Evolutionary conservation across 2,329 filamentous ascomycete species (phyloP), one percentile per base, ranked within the genome.

Genomic region (Fusarium luffae): DNA sequence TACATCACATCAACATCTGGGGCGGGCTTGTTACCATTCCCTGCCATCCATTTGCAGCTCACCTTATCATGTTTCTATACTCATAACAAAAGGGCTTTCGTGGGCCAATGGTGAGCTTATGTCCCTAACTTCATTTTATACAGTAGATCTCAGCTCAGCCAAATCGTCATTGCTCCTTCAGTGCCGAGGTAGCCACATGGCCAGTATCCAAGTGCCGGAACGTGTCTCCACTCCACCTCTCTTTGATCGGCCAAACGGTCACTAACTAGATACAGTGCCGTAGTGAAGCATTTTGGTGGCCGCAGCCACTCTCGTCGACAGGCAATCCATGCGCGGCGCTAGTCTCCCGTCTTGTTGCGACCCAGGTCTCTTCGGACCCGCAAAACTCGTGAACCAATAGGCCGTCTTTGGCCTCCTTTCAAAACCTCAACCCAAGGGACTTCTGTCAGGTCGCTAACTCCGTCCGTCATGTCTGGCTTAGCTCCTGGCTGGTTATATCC

Each of bases 331-430:
- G 23, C 23, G 41, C 48, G 5, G 34, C 28, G 27, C 62, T 74
- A 74, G 51, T 78, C 77, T 23, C 75, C 76, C 4, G 66, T 52
- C 23, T 72, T 76, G 56, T 57, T 71, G 42, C 82, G 81, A 11
- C 89, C 89, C 9, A 91, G 77, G 76, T 91, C 88, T 69, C 89
- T 85, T 60, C 89, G 82, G 13, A 91, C 89, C 66, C 88, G 84
- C 88, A 88, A 91, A 12, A 89, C 87, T 52, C 84, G 83, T 5
- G 87, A 88, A 16, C 89, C 89, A 13, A 85, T 82, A 7, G 85
- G 85, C 58, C 87, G 82, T 67, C 84, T 87, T 76, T 88, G 82
- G 55, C 84, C 85, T 5, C 85, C 87, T 47, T 82, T 81, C 12
- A 89, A 76, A 43, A 84, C 82, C 73, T 90, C 87, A 14, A 90